Base-by-base conservation (phyloP, 352 stramenopile species). In the Globisporangium sylvaticum region DNA sequence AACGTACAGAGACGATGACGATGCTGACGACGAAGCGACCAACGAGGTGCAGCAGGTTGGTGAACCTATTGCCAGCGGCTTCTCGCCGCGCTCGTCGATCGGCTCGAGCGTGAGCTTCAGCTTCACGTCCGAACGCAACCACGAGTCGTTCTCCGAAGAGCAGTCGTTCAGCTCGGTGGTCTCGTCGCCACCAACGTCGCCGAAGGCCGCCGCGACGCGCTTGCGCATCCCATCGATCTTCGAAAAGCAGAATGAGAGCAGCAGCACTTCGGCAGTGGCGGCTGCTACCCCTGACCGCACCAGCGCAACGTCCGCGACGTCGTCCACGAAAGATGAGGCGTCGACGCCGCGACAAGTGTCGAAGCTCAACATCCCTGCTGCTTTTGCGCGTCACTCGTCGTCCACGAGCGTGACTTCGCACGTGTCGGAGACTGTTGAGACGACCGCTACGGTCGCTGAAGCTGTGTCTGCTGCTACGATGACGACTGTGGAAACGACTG, bases 171-270 rank as follows among this genome's bases (percentile, higher is more conserved):
- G 60, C 54, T 67, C 66, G 0, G 56, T 61, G 24, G 18, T 54
- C 29, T 68, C 67, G 56, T 68, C 67, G 3, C 67, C 67, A 14
- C 67, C 67, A 48, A 39, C 61, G 25, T 72, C 67, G 20, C 67
- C 67, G 0, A 68, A 62, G 46, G 39, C 69, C 1, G 55, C 81
- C 52, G 78, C 42, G 18, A 12, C 78, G 8, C 76, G 80, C 1
- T 67, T 87, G 18, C 80, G 77, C 10, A 87, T 86, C 29, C 77
- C 79, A 18, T 86, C 75, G 20, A 86, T 87, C 62, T 84, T 87
- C 52, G 83, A 85, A 64, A 75, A 69, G 58, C 76, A 56, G 53
- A 18, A 37, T 61, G 71, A 52, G 54, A 73, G 42, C 4, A 39
- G 34, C 58, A 69, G 32, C 27, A 48, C 44, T 42, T 12, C 58